A percentile compares a stretch with the other conserved stretches of the same genome.
Conservation (phyloP, 257 asterid species). For the Solanum tarijense region DNA sequence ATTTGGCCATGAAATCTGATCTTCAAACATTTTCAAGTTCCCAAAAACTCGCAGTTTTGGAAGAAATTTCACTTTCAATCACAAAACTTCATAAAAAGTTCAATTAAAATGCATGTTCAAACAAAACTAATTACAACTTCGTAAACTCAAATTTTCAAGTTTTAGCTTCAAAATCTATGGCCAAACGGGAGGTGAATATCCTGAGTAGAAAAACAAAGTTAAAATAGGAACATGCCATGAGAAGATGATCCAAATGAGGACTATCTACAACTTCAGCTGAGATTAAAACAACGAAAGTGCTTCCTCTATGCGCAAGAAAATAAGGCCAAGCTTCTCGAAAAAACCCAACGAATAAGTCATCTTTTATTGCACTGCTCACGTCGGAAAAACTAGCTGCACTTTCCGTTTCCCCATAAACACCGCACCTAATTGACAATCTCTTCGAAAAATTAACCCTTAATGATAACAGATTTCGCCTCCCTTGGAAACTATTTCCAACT, state of each 20-base stretch:
- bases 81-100: neutral
- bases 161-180: neutral
- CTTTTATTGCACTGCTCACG: slow-evolving; percentile 20
- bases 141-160: neutral
- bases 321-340: slow-evolving; percentile 97
- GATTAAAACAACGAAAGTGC: slow-evolving; percentile 74
- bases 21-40: neutral
- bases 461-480: slow-evolving; percentile 1
- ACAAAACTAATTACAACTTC: neutral
- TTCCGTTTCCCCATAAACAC: slow-evolving; percentile 26
- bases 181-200: neutral
- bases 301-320: slow-evolving; percentile 82
- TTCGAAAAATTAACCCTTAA: slow-evolving; percentile 1
- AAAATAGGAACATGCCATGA: slow-evolving; percentile 54
- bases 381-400: slow-evolving; percentile 15
- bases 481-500: neutral
- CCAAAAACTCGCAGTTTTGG: neutral
- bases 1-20: neutral
- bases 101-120: neutral
- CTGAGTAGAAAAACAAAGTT: neutral
- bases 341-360: slow-evolving; percentile 62
- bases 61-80: neutral
- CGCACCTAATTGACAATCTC: slow-evolving; percentile 9
- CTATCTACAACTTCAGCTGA: slow-evolving; percentile 77
- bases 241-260: slow-evolving; percentile 62